Evolutionary conservation across 2,329 filamentous ascomycete species (phyloP), one percentile per base, ranked within the genome.

Genomic region (Drechmeria coniospora): DNA sequence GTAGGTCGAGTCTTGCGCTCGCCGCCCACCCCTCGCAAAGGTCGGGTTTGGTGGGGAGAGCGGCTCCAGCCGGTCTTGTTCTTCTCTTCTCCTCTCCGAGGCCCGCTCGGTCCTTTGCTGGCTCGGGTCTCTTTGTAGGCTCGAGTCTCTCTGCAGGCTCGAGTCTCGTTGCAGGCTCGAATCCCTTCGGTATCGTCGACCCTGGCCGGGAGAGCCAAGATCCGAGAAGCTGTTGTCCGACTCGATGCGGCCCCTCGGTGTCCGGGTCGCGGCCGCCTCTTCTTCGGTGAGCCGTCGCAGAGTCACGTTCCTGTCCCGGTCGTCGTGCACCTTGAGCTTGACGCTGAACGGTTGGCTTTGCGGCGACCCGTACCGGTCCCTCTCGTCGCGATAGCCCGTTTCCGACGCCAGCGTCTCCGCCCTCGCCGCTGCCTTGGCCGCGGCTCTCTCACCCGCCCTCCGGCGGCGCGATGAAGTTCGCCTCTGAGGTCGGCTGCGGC

Each of bases 251-350:
- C 48, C 46, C 21, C 54, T 45, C 8, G 51, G 47, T 24, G 56
- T 55, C 9, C 54, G 46, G 4, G 47, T 52, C 17, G 56, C 56
- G 19, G 57, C 54, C 3, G 65, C 58, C 44, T 77, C 72, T 35
- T 71, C 64, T 15, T 74, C 69, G 0, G 72, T 74, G 15, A 76
- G 50, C 20, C 68, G 59, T 21, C 71, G 62, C 23, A 77, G 51
- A 10, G 71, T 77, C 31, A 77, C 62, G 36, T 72, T 72, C 35
- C 65, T 57, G 32, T 71, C 64, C 18, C 59, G 61, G 39, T 76
- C 69, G 36, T 72, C 65, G 36, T 73, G 64, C 25, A 74, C 57
- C 41, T 65, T 68, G 31, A 75, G 51, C 43, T 68, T 72, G 32
- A 75, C 63, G 41, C 65, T 68, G 18, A 70, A 57, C 3, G 65